A percentile compares a stretch with the other conserved stretches of the same genome.
Conservation (phyloP, 2,329 filamentous ascomycete species). For the Fusarium buxicola region DNA sequence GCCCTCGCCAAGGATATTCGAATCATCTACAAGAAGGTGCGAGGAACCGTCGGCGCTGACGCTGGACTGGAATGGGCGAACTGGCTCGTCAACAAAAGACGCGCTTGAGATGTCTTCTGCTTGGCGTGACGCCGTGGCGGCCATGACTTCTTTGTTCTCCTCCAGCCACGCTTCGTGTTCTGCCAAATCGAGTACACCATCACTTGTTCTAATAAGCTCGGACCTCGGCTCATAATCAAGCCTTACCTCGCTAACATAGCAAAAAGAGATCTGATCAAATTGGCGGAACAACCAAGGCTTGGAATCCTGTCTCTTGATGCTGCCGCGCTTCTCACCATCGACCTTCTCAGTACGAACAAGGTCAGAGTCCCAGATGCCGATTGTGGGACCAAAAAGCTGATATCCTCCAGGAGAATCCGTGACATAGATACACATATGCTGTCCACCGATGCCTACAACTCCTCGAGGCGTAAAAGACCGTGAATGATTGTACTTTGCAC, state of each 20-base stretch:
- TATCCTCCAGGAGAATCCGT: slow-evolving; percentile 54
- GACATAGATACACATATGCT: slow-evolving; percentile 56
- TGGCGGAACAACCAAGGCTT: slow-evolving; percentile 47
- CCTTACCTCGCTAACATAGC: slow-evolving; percentile 44
- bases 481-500: slow-evolving; percentile 54
- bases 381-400: slow-evolving; percentile 52
- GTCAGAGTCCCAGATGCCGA: slow-evolving; percentile 49
- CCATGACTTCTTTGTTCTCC: slow-evolving; percentile 45
- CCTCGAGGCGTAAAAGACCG: slow-evolving; percentile 52
- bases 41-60: not conserved
- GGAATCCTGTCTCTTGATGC: not conserved
- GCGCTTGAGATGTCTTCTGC: slow-evolving; percentile 43
- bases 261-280: slow-evolving; percentile 52
- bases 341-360: not conserved
- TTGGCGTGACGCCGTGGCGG: slow-evolving; percentile 33
- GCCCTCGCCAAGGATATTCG: slow-evolving; percentile 37
- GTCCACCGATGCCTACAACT: slow-evolving; percentile 52
- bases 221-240: slow-evolving; percentile 41
- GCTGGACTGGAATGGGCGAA: slow-evolving; percentile 41
- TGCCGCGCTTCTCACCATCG: no score
- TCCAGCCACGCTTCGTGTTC: slow-evolving; percentile 50
- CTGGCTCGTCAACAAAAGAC: slow-evolving; percentile 48
- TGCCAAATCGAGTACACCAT: slow-evolving; percentile 46
- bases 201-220: slow-evolving; percentile 43
- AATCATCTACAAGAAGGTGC: not conserved